These are phyloP conservation scores for Trichoderma parareesei DNA, from an alignment of 495 filamentous ascomycete genomes.

Conservation along the genomic window DNA sequence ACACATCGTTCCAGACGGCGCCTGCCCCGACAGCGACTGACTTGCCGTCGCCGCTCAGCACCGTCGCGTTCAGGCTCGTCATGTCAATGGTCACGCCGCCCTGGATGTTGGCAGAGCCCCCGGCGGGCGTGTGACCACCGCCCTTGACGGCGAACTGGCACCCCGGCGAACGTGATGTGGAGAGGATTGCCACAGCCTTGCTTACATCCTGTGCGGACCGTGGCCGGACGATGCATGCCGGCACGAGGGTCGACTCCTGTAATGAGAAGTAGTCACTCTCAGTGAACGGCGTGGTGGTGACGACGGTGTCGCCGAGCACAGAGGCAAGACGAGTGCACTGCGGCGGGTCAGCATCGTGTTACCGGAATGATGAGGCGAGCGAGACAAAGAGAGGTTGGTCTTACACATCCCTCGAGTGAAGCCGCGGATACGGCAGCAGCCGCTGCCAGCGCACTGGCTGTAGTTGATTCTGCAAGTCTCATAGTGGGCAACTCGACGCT, in stretches of 20 bases:
- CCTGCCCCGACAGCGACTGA: slow-evolving; percentile 23
- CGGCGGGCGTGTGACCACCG: slow-evolving; percentile 4
- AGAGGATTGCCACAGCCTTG: slow-evolving; percentile 2
- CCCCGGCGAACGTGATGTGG: background rate
- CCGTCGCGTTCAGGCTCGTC: slow-evolving; percentile 18
- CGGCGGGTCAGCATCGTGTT: background rate
- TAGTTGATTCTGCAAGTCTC: background rate
- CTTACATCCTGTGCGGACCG: background rate
- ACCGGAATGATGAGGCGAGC: background rate
- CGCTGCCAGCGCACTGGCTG: background rate
- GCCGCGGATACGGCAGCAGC: background rate
- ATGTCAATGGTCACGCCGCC: slow-evolving; percentile 41
- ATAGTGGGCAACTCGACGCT: background rate
- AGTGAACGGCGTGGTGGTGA: background rate
- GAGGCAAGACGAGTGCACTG: background rate
- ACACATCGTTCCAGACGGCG: slow-evolving; percentile 28
- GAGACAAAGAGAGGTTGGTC: background rate
- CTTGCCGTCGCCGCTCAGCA: slow-evolving; percentile 16
- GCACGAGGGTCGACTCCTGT: background rate
- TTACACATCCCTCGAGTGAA: background rate
- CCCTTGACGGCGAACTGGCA: slow-evolving; percentile 7
- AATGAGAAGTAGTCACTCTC: background rate
- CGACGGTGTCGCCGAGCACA: background rate
- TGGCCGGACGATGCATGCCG: background rate
- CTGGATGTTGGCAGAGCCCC: slow-evolving; percentile 22